Base-by-base conservation (phyloP, 176 grass and related monocot species). In the Guadua angustifolia region DNA sequence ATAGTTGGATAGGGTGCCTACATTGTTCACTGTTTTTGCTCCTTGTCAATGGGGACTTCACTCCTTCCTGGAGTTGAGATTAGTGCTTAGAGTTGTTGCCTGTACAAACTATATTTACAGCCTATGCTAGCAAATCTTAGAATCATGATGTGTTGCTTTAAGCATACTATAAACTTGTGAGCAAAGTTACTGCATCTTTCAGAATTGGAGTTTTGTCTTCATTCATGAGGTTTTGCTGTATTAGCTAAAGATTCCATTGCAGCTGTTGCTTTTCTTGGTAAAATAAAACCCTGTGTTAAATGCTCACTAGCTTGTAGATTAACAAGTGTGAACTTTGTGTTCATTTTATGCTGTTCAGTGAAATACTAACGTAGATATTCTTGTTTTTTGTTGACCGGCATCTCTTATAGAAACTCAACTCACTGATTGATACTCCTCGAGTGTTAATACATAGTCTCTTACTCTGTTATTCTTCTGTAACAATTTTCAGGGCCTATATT, bases 401-500 rank as follows among this genome's bases (percentile, higher is more conserved):
- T 68, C 17, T 75, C 15, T 18, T 36, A 4, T 29, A 21, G n/a
- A 44, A 44, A 61, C 45, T 52, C 1, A 32, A 35, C 24, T 67
- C 26, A 63, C 29, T 38, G 17, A 4, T 64, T 21, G 13, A 71
- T 64, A 63, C 9, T 39, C 6, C 59, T 82, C 4, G 2, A 53
- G 35, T 49, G 39, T 15, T 80, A 43, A 25, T 47, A 25, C 35
- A 67, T 79, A 46, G 16, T 78, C 17, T 71, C 85, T 84, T 61
- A 78, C 44, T 57, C 18, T 86, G 15, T 40, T 33, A 65, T 80
- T 72, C 50, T 58, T 68, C 40, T 84, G 78, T 55, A 79, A 68
- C 46, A 42, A 69, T 85, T 88, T 88, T 70, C 91, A 99, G 97
- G 93, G 8, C 81, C 97, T 18, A 83, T 96, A 78, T 85, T 99